Conservation (phyloP, 352 stramenopile species). For the Phytophthora cactorum region DNA sequence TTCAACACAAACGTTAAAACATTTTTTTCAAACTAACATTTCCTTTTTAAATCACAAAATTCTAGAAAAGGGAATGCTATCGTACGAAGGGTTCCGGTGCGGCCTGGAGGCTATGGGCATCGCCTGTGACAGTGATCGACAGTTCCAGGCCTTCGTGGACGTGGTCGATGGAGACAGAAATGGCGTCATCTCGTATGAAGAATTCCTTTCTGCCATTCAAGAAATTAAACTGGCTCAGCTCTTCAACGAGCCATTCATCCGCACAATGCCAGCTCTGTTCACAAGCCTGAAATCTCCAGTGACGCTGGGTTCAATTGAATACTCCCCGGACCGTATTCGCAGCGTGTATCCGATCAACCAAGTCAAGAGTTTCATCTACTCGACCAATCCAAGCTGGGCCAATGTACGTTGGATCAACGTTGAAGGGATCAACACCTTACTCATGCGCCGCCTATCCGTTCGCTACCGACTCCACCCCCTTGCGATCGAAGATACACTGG, state of each 20-base stretch:
- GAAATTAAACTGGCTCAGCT: conserved; percentile 89
- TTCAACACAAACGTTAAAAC: neutral
- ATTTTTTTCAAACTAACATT: neutral
- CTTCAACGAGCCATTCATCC: conserved; percentile 67
- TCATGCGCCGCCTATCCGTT: conserved; percentile 73
- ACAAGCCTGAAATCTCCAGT: conserved; percentile 17
- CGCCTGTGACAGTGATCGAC: conserved; percentile 55
- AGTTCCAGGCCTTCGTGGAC: conserved; percentile 72
- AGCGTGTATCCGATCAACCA: conserved; percentile 71
- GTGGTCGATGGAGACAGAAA: conserved; percentile 84
- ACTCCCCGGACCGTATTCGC: conserved; percentile 73
- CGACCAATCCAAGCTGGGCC: conserved; percentile 68
- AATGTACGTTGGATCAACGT: conserved; percentile 84
- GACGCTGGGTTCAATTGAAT: conserved; percentile 70
- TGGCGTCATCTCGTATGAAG: conserved; percentile 78
- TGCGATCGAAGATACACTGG: conserved; percentile 78
- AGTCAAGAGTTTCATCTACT: conserved; percentile 85
- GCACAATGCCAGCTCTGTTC: conserved; percentile 33
- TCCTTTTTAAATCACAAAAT: neutral
- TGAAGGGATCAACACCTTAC: conserved; percentile 58
- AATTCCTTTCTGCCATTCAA: conserved; percentile 85
- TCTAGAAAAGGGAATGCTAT: conserved; percentile 60
- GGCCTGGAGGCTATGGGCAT: conserved; percentile 82
- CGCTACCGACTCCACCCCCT: conserved; percentile 85
- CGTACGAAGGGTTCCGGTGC: conserved; percentile 67